Base-by-base conservation (phyloP, 768 basidiomycete genomes). In the Boletus sp. region DNA sequence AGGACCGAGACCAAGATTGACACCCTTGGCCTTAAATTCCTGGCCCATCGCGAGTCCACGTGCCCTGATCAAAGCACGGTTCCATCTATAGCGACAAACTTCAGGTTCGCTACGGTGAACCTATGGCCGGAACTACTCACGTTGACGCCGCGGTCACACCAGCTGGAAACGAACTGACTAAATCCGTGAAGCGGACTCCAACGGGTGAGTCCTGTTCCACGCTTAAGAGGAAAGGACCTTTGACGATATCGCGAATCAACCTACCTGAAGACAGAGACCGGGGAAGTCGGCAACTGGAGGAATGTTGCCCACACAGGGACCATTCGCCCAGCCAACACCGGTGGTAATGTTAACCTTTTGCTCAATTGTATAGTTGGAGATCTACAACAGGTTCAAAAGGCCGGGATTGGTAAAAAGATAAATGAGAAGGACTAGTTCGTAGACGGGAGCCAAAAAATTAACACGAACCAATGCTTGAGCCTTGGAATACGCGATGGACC, bases 1-100 rank as follows among this genome's bases (percentile, higher is more conserved):
- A 0, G 92, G 82, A 30, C 80, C 83, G 7, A 95, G 79, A 10
- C 85, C 87, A 48, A 95, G 75, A 63, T 97, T 83, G 46, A 91
- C 85, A 24, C 95, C 95, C 67, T 95, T 94, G 29, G 83, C 85
- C 54, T 79, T 79, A 73, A 91, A 88, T 69, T 98, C 95, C 53
- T 78, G 66, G 18, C 93, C 94, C 83, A 97, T 89, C 41, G 82
- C 85, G 4, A 83, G 66, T 3, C 90, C 94, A 29, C 94, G 85
- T 15, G 76, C 73, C 51, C 92, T 89, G 54, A 96, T 85, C 33
- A 96, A 77, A 10, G 79, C 77, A 41, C 89, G 90, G 63, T 92
- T 92, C 74, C 83, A 93, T 35, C 87, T 87, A 50, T 20, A 54
- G 1, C 20, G 33, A 0, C 5, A n/a, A 40, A 24, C 0, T 0